Percentiles rank a stretch among this genome's conserved stretches.
Evolutionary conservation across 2,329 filamentous ascomycete species (phyloP).

Genomic region (Diaporthe sp.): DNA sequence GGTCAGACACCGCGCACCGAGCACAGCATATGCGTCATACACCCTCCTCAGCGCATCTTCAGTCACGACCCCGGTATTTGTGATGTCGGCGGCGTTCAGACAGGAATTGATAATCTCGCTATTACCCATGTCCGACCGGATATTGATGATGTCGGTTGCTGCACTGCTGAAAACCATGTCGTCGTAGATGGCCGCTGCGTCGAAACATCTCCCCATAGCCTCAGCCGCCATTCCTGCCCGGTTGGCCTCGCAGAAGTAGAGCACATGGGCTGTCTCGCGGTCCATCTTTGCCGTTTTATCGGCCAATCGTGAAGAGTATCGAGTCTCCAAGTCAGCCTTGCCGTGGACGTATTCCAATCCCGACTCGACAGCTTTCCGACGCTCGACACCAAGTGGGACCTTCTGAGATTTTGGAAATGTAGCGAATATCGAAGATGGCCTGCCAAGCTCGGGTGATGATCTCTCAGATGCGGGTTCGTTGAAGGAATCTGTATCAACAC

Average conservation of each 20-base stretch:
- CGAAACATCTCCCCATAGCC: slow-evolving; percentile 28
- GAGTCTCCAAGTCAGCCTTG: slow-evolving; percentile 7
- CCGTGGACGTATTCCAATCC: not conserved
- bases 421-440: not conserved
- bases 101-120: slow-evolving; percentile 18
- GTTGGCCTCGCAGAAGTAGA: slow-evolving; percentile 29
- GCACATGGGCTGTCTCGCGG: slow-evolving; percentile 6
- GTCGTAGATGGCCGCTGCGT: slow-evolving; percentile 23
- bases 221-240: slow-evolving; percentile 26
- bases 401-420: not conserved
- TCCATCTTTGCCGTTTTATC: slow-evolving; percentile 16
- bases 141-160: slow-evolving; percentile 16
- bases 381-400: slow-evolving; percentile 12
- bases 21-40: slow-evolving; percentile 18
- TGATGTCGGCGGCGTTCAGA: slow-evolving; percentile 25
- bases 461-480: not conserved
- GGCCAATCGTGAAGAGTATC: not conserved
- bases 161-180: slow-evolving; percentile 31
- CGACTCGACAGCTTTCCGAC: slow-evolving; percentile 23
- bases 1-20: slow-evolving; percentile 21
- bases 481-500: slow-evolving; percentile 16
- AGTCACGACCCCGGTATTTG: slow-evolving; percentile 11
- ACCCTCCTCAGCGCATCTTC: slow-evolving; percentile 16
- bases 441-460: not conserved
- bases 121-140: slow-evolving; percentile 10